Base-by-base conservation (phyloP, 2,329 filamentous ascomycete genomes). In the Orbilia blumenaviensis region DNA sequence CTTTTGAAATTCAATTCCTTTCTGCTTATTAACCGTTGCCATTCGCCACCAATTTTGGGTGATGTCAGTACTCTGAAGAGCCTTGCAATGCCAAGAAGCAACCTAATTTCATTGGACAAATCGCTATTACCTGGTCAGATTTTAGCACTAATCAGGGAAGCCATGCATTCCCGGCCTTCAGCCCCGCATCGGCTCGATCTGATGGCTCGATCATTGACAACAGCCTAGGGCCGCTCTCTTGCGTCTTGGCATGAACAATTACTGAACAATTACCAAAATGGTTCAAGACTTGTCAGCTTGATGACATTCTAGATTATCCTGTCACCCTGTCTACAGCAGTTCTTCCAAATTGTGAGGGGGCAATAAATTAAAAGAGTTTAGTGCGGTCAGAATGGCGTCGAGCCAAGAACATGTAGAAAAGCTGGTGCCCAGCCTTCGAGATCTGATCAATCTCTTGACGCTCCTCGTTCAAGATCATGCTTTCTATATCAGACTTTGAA, bases 301-400 rank as follows among this genome's bases (percentile, higher is more conserved):
- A 75, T 75, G 62, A 75, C 69, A 75, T 67, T 67, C 68, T 62
- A 25, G 36, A 56, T 63, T n/a, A 16, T 73, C 56, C 23, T 46
- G n/a, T 66, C n/a, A n/a, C n/a, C 25, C 46, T 16, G 16, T 42
- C 56, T 32, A n/a, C 38, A 34, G 21, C 23, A 38, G 63, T 10
- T 10, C 34, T 62, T 44, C 54, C 42, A 14, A 61, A 50, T 32
- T 56, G n/a, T 54, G 66, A 62, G 46, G 44, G 41, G 14, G n/a
- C n/a, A n/a, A n/a, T n/a, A n/a, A n/a, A n/a, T 41, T 42, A 68
- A 62, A 67, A 42, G 41, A 27, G 69, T 27, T 27, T 54, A 60
- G 63, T 62, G 41, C 23, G 14, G 23, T 44, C 34, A 54, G 42
- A 44, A 32, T 12, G 23, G 52, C 50, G 18, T 38, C 41, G 41